Conservation (phyloP, 805 yeast species). For the Saccharomycopsis guyanensis region DNA sequence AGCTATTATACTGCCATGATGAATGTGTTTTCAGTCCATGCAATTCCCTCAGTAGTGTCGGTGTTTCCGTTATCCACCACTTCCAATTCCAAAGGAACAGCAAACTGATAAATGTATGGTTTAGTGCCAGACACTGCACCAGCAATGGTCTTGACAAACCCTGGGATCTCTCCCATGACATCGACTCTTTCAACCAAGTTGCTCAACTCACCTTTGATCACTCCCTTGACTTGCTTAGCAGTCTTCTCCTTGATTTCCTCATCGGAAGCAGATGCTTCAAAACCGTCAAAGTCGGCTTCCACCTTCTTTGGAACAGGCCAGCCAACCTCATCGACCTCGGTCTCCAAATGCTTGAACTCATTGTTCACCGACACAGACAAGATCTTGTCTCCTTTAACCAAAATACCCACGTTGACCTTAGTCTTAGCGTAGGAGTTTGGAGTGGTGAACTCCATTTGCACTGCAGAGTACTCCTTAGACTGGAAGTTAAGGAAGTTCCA, state of each 20-base stretch:
- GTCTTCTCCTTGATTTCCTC: conserved; percentile 32
- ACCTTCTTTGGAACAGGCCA: conserved; percentile 83
- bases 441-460: conserved; percentile 92
- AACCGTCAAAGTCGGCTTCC: conserved; percentile 49
- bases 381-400: conserved; percentile 57
- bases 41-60: conserved; percentile 51
- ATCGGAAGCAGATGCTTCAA: conserved; percentile 36
- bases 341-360: conserved; percentile 48
- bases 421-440: conserved; percentile 84
- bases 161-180: conserved; percentile 95
- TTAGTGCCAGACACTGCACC: conserved; percentile 93
- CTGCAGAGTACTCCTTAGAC: conserved; percentile 62
- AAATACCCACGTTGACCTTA: conserved; percentile 70
- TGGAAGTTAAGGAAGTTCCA: conserved; percentile 95
- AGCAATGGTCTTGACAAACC: conserved; percentile 85
- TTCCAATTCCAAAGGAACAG: conserved; percentile 51
- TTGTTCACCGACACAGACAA: conserved; percentile 61
- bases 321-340: conserved; percentile 68
- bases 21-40: conserved; percentile 76
- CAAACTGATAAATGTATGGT: conserved; percentile 93
- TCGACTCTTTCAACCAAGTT: conserved; percentile 83
- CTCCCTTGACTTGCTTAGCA: conserved; percentile 36
- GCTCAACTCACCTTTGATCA: conserved; percentile 51
- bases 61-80: conserved; percentile 33
- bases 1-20: conserved; percentile 44